Conservation (phyloP, 352 stramenopile species). For the Globisporangium splendens region DNA sequence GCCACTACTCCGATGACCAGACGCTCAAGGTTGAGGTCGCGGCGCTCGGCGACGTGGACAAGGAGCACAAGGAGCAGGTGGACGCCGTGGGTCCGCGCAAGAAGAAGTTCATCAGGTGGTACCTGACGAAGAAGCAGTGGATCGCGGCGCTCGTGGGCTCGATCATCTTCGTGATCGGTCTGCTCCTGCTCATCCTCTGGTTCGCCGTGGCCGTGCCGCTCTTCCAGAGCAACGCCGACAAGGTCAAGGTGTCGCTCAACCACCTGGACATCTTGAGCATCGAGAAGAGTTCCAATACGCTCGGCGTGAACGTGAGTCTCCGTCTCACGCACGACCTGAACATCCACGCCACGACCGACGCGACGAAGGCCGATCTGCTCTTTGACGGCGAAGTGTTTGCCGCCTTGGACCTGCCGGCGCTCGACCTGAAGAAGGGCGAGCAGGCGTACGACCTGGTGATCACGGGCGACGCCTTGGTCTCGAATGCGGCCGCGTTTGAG, state of each 20-base stretch:
- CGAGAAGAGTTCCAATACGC: conserved; percentile 19
- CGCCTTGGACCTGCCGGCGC: conserved; percentile 41
- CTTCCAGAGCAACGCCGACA: conserved; percentile 61
- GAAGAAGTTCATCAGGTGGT: conserved; percentile 48
- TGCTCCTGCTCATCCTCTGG: conserved; percentile 61
- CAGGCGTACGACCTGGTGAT: conserved; percentile 58
- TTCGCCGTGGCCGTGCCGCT: conserved; percentile 50
- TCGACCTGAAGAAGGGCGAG: conserved; percentile 44
- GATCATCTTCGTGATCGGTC: conserved; percentile 32
- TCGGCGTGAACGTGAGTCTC: conserved; percentile 55
- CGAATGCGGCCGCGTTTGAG: conserved; percentile 40
- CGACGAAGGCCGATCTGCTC: conserved; percentile 37
- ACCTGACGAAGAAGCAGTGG: conserved; percentile 49
- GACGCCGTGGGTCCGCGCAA: conserved; percentile 9
- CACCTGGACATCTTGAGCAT: conserved; percentile 60
- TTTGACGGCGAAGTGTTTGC: conserved; percentile 45
- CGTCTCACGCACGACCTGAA: conserved; percentile 43
- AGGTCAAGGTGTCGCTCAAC: conserved; percentile 55
- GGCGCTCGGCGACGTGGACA: conserved; percentile 26
- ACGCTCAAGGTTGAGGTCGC: conserved; percentile 25
- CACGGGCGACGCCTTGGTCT: conserved; percentile 25
- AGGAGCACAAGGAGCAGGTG: conserved; percentile 35
- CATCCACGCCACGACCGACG: conserved; percentile 39
- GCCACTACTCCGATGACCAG: conserved; percentile 14
- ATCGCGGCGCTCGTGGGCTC: conserved; percentile 34